Base-by-base conservation (phyloP, 176 grass and related monocot genomes). In the Microstegium vimineum region DNA sequence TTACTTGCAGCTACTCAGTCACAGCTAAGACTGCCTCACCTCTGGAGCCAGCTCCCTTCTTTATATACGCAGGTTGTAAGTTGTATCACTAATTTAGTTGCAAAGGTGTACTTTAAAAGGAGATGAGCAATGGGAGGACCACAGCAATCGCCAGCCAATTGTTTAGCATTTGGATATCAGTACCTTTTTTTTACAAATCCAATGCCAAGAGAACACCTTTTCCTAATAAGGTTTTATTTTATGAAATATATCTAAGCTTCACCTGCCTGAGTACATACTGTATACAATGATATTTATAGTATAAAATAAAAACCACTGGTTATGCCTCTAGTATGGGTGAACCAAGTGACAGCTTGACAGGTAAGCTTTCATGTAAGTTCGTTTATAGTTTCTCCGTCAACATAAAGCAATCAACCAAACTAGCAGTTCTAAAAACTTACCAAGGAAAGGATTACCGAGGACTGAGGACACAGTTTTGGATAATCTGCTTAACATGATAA, bases 211-310 rank as follows among this genome's bases (percentile, higher is more conserved):
- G 25, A 69, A 75, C 74, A 86, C 86, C 85, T 90, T 94, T 94
- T 86, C 79, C 91, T 85, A 70, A 88, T 85, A 17, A 83, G 8
- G 85, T 45, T 85, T 83, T 85, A 77, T 86, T 79, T 56, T 56
- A 52, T 76, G 73, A 80, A 87, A 85, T 65, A 86, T 83, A 80
- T 83, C n/a, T 89, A 70, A 89, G 25, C 65, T 91, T 86, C 40
- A 66, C 30, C 52, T 78, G 78, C 57, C 57, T 73, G 82, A 87
- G 76, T 70, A 76, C 32, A 83, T 78, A 75, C 70, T 81, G 22
- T 77, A 40, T 46, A 47, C 36, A 66, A 72, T 73, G 63, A 66
- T 32, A 68, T 69, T 11, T 77, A 49, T 42, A 73, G 47, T 46
- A 49, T 47, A 30, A 66, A 72, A 41, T 17, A 26, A 62, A 86